Percentiles rank a stretch among this genome's conserved stretches.
Conservation (phyloP, 1,139 yeast genomes). For the Debaryomyces psychrophilus region DNA sequence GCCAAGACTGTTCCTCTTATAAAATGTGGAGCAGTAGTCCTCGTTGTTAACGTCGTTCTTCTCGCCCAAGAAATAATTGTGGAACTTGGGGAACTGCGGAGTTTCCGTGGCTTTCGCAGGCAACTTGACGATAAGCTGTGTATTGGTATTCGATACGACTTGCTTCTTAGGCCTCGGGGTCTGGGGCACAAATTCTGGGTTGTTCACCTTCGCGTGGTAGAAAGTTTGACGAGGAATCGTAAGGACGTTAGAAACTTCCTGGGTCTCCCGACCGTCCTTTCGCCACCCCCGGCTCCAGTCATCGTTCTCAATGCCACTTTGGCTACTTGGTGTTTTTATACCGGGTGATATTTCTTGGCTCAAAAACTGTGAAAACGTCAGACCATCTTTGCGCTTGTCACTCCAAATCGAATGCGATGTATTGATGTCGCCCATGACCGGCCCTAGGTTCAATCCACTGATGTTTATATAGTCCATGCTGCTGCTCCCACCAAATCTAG, state of each 20-base stretch:
- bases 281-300: neutral
- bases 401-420: constrained; percentile 15
- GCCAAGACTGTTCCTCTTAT: constrained; percentile 38
- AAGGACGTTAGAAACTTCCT: neutral
- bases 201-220: constrained; percentile 25
- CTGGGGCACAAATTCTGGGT: constrained; percentile 29
- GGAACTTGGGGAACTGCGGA: neutral
- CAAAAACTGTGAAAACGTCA: constrained; percentile 13
- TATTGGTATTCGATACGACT: neutral
- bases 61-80: constrained; percentile 3
- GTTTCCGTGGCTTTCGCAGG: constrained; percentile 1
- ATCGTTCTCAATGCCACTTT: neutral
- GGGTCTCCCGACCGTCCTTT: neutral
- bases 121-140: neutral
- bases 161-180: neutral
- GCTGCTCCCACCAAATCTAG: neutral
- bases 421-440: neutral
- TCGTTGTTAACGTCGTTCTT: constrained; percentile 19
- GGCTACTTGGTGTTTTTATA: neutral
- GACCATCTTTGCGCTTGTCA: constrained; percentile 12
- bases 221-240: constrained; percentile 17
- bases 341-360: neutral
- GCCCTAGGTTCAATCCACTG: neutral
- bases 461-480: neutral
- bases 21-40: constrained; percentile 38